A percentile compares a stretch with the other conserved stretches of the same genome.
phyloP scores from a whole-genome alignment of 2,329 filamentous ascomycete genomes.

The Alternaria sp. region DNA sequence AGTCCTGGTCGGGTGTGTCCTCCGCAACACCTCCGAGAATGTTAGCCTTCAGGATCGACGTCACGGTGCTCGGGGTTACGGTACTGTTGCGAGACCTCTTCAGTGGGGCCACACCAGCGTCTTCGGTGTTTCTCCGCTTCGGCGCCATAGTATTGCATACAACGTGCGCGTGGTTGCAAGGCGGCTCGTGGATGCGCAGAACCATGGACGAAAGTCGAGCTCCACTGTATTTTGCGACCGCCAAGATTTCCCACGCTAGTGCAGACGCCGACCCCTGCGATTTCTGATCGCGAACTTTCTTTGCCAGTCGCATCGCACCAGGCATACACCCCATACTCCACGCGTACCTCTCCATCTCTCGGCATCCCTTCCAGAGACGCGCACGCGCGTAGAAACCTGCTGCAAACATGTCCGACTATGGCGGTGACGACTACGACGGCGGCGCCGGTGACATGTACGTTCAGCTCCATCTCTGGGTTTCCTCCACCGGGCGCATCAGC shows the following conservation, averaged over 20 bases:
- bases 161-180: conserved; percentile 6
- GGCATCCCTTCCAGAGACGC: background rate
- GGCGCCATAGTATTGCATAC: conserved; percentile 25
- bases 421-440: conserved; percentile 49
- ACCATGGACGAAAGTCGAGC: conserved; percentile 1
- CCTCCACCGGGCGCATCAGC: conserved; percentile 11
- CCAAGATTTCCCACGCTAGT: conserved; percentile 29
- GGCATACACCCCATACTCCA: conserved; percentile 7
- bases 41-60: conserved; percentile 8
- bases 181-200: conserved; percentile 9
- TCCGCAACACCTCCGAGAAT: conserved; percentile 14
- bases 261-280: conserved; percentile 20
- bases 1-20: conserved; percentile 17
- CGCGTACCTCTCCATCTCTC: background rate
- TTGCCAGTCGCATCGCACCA: conserved; percentile 14
- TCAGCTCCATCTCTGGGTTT: background rate
- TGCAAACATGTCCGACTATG: conserved; percentile 54
- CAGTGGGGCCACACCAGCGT: background rate
- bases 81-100: conserved; percentile 40
- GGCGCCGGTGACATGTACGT: conserved; percentile 40
- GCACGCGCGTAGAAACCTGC: background rate
- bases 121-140: conserved; percentile 35
- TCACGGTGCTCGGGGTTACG: background rate
- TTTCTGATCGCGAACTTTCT: conserved; percentile 25
- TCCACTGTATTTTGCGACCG: conserved; percentile 26